These are phyloP conservation scores for Vicia faba DNA, from an alignment of 306 rosid species.

Conservation along the genomic window DNA sequence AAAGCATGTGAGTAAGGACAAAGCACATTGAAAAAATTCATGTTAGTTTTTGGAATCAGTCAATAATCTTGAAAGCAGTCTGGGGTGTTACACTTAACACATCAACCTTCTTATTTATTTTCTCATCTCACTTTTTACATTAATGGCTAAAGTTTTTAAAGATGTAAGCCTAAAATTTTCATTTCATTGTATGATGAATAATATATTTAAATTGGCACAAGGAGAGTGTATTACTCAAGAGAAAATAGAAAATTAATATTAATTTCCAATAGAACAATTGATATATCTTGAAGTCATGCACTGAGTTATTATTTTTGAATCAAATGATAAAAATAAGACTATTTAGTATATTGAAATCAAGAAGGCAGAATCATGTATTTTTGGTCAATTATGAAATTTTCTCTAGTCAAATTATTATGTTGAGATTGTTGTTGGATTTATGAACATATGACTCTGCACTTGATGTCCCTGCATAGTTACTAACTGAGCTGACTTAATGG, in stretches of 20 bases:
- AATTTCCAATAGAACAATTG: constrained; percentile 1
- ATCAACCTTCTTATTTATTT: constrained; percentile 14
- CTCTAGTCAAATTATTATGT: no score
- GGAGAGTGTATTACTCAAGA: constrained; percentile 99
- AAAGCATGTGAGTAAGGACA: no score
- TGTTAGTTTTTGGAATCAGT: no score
- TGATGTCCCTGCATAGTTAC: no score
- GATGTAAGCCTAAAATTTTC: constrained; percentile 30
- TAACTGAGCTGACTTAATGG: no score
- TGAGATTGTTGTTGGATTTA: no score
- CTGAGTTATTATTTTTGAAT: background rate
- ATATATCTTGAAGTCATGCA: constrained; percentile 5
- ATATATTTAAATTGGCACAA: constrained; percentile 99
- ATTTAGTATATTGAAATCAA: constrained; percentile 11
- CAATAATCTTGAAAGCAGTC: no score
- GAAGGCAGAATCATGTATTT: constrained; percentile 18
- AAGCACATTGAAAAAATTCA: no score
- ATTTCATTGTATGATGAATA: constrained; percentile 74
- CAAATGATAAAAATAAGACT: background rate
- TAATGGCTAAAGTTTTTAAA: constrained; percentile 7
- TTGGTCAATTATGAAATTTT: constrained; percentile 20
- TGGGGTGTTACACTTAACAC: no score
- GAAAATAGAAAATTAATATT: constrained; percentile 71
- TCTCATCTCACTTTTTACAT: constrained; percentile 12
- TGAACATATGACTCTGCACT: no score